Evolutionary conservation across 148 eudicot genomes (phyloP).

Genomic region (Salicornia ramosissima): DNA sequence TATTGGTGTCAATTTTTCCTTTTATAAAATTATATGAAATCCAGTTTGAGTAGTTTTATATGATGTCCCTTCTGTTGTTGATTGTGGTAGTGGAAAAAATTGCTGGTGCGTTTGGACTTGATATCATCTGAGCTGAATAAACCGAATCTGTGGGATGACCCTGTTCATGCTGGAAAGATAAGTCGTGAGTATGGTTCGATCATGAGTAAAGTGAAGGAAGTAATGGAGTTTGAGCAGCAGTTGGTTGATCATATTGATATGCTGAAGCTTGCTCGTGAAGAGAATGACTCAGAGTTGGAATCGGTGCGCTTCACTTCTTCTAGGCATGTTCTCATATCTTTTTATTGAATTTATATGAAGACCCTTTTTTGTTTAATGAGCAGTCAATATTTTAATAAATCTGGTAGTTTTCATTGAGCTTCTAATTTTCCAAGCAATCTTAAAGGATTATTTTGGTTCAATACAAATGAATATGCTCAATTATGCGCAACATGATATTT

Average conservation of each 20-base stretch:
- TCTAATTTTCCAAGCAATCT: neutral
- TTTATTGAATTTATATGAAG: constrained; percentile 21
- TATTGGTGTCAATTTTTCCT: no score
- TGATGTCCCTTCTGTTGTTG: constrained; percentile 9
- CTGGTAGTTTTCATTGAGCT: neutral
- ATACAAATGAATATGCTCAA: neutral
- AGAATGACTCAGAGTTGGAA: constrained; percentile 88
- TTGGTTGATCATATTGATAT: constrained; percentile 89
- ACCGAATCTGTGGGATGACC: constrained; percentile 93
- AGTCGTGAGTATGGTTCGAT: constrained; percentile 92
- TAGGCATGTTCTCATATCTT: constrained; percentile 61
- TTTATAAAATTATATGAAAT: no score
- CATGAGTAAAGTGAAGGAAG: constrained; percentile 73
- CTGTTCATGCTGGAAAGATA: constrained; percentile 78
- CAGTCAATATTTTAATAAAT: neutral
- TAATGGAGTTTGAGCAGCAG: constrained; percentile 74
- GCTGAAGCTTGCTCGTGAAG: constrained; percentile 96
- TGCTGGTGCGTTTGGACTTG: constrained; percentile 53
- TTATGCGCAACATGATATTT: neutral
- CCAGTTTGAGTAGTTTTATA: neutral
- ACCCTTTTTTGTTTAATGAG: neutral
- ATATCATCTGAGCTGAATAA: constrained; percentile 66
- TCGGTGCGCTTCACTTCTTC: constrained; percentile 77
- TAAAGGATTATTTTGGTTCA: neutral
- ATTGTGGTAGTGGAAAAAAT: constrained; percentile 65